Evolutionary conservation across 2,329 filamentous ascomycete species (phyloP).

Genomic region (Fusarium sp.): DNA sequence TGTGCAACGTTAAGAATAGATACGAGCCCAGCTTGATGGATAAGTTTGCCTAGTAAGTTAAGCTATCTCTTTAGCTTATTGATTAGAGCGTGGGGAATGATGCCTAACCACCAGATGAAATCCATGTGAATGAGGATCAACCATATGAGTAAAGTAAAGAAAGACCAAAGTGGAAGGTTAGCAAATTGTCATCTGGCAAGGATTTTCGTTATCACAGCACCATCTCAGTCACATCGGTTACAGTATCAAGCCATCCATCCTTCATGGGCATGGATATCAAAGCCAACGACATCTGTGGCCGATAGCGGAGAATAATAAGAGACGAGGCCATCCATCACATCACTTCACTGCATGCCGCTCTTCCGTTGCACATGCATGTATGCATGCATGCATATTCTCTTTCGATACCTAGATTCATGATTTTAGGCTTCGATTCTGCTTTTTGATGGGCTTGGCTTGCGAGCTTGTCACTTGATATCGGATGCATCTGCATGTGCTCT

Average conservation of each 20-base stretch:
- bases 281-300: background rate
- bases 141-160: background rate
- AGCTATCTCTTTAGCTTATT: background rate
- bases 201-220: slow-evolving; percentile 1
- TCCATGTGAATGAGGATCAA: background rate
- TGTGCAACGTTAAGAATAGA: background rate
- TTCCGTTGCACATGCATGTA: background rate
- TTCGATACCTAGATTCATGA: background rate
- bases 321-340: background rate
- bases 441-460: slow-evolving; percentile 1
- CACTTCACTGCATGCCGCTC: background rate
- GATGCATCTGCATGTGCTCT: slow-evolving; percentile 10
- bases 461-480: slow-evolving; percentile 19
- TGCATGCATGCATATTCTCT: background rate
- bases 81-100: background rate
- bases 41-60: background rate
- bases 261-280: background rate
- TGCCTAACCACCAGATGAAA: background rate
- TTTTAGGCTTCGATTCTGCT: background rate
- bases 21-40: background rate
- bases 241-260: background rate
- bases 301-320: background rate
- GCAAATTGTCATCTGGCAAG: background rate
- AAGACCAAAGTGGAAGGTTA: background rate
- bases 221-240: slow-evolving; percentile 1